Evolutionary conservation across 2,329 filamentous ascomycete species (phyloP).

Genomic region (Geosmithia putterillii): DNA sequence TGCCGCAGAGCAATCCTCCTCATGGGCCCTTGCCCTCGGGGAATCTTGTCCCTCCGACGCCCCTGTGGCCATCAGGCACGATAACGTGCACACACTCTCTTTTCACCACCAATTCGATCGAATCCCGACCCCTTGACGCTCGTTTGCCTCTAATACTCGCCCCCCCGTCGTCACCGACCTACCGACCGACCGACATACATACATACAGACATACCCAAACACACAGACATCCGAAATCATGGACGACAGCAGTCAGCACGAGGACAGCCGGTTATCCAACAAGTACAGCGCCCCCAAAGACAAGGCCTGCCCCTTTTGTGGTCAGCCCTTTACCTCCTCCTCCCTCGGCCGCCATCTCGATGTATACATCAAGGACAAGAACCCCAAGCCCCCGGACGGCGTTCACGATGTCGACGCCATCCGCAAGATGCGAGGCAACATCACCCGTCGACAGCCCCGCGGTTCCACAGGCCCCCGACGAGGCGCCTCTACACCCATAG

Average conservation of each 20-base stretch:
- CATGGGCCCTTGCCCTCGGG: not conserved
- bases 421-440: slow-evolving; percentile 65
- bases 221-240: slow-evolving; percentile 1
- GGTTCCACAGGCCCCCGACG: slow-evolving; percentile 40
- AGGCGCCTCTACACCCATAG: slow-evolving; percentile 47
- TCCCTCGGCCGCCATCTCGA: slow-evolving; percentile 89
- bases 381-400: slow-evolving; percentile 77
- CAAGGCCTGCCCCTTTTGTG: slow-evolving; percentile 78
- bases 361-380: slow-evolving; percentile 86
- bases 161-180: too few species aligned
- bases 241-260: slow-evolving; percentile 2
- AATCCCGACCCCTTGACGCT: not conserved
- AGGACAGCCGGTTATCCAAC: slow-evolving; percentile 1
- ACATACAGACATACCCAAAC: not conserved
- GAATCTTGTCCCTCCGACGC: not conserved
- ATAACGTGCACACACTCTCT: too few species aligned
- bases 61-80: not conserved
- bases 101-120: not conserved
- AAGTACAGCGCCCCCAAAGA: slow-evolving; percentile 48
- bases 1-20: not conserved
- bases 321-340: slow-evolving; percentile 83
- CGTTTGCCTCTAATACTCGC: too few species aligned
- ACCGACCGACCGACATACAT: not conserved
- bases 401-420: slow-evolving; percentile 88
- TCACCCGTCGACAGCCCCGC: slow-evolving; percentile 75